Evolutionary conservation across 2,329 filamentous ascomycete genomes (phyloP), one percentile per base, ranked within the genome.

Genomic region (Parafenestella ontariensis): DNA sequence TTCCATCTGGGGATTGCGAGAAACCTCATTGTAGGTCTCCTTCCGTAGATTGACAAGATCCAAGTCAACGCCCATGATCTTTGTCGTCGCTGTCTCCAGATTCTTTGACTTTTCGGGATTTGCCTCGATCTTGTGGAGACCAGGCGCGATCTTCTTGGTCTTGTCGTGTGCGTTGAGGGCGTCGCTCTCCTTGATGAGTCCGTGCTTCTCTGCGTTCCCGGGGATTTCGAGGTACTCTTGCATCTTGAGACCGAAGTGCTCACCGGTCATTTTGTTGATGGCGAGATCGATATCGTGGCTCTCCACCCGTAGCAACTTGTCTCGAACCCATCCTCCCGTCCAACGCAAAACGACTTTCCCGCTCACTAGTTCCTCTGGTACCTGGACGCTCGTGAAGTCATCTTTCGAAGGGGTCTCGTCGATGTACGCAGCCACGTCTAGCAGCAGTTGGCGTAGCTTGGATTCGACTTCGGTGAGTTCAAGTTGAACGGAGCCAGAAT

Each of bases 51-150:
- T 99, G 65, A 99, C 95, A 70, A 99, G 88, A 72, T 99, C 94
- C 43, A 97, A 85, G 70, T 98, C 94, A 44, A 96, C 83, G 0
- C 90, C 92, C 68, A 96, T 88, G 53, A 98, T 87, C 61, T 84
- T 89, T 21, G 90, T 92, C 9, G 92, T 96, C 44, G 92, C 90
- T 0, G 94, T 98, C 76, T 96, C 94, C 13, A 98, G 84, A 72
- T 98, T 91, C 78, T 98, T 98, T 18, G 92, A 96, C 78, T 96
- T 97, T 69, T 97, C 92, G 0, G 93, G 94, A 73, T 98, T 98
- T 52, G 89, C 89, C 47, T 89, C 89, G 63, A 97, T 94, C 75
- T 92, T 96, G 81, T 97, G 89, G 28, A 97, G 82, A 59, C 86
- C 89, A 45, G 69, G 66, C 13, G 89, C 88, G 48, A 95, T 81